Evolutionary conservation across 2,329 filamentous ascomycete genomes (phyloP), one percentile per base, ranked within the genome.

Genomic region (Venturia pyrina): DNA sequence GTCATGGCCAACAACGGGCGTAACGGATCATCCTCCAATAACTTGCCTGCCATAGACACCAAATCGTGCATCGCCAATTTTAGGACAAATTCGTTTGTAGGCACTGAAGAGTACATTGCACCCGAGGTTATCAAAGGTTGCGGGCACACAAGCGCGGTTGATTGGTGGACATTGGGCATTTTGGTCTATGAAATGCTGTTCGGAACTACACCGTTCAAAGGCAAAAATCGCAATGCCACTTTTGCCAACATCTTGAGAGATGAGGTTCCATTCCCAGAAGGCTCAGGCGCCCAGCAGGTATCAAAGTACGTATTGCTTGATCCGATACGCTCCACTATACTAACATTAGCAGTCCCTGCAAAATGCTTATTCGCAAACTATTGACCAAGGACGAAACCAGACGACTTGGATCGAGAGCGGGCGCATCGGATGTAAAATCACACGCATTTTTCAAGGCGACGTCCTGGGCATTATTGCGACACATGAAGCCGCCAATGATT

Each of bases 181-280:
- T 79, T 99, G 73, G 92, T 99, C 66, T 99, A 98, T 76, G 95
- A 99, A 78, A 99, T 99, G 95, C 83, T 99, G 44, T 99, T 93
- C 79, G 95, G 95, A 65, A 99, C 93, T 0, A 99, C 95, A 0
- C 95, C 95, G 1, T 99, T 99, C 84, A 99, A 99, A 81, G 95
- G 95, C 71, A 98, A 99, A 85, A 99, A 97, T 78, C 87, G 95
- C 48, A 99, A 98, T 72, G 92, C 93, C 17, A 99, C 95, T 0
- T 99, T 99, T 79, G 93, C 93, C 68, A 99, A 98, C 75, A 99
- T 99, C 70, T 78, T 99, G 69, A 84, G 93, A 64, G 95, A 99
- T 76, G 95, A 99, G 70, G 95, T 97, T 68, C 90, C 91, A 6
- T 99, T 99, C 78, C 93, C 95, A 0, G 95, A 99, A 72, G 89